Evolutionary conservation across 208 protist species (phyloP), one percentile per base, ranked within the genome.

Genomic region (Leishmania gerbilli): DNA sequence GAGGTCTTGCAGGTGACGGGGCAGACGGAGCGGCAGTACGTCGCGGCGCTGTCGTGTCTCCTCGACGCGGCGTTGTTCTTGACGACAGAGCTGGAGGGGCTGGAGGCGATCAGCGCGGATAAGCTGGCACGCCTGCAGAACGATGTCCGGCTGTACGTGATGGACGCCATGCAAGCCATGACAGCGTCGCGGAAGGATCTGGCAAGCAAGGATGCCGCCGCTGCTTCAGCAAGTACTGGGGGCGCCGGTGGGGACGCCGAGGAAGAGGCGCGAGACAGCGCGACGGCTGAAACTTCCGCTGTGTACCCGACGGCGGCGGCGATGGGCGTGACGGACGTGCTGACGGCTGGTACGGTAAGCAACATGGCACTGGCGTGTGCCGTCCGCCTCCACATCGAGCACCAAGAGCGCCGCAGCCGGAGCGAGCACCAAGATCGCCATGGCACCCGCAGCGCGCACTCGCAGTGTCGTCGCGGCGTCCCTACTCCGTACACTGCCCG

Each of bases 361-460:
- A 79, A 78, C 68, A 91, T 96, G 84, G 93, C 93, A 1, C 81
- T 96, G 3, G 84, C 93, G 8, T 92, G 88, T n/a, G 82, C 87
- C 21, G 88, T 95, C 68, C 91, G 90, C 19, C 78, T 94, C 31
- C 89, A 92, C 79, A 79, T 86, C 6, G 80, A 87, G 24, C 86
- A 87, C 42, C 42, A 79, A 37, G 86, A 85, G 15, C 47, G 60
- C 34, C 34, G 74, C 15, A 9, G 49, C 31, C 45, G 56, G 19
- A 37, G 37, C 60, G 67, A 42, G n/a, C 45, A 31, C 21, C 17
- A 19, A 8, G 47, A 37, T 11, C 15, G 27, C 24, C 27, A 31
- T 60, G 2, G 55, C 34, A 11, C 45, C 24, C 0, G 3, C 79
- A 47, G 37, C 77, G 60, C 51, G 27, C 51, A 40, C 42, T 40